These are phyloP conservation scores for Penicillium ochrochloron DNA, from an alignment of 495 filamentous ascomycete species.

Conservation along the genomic window DNA sequence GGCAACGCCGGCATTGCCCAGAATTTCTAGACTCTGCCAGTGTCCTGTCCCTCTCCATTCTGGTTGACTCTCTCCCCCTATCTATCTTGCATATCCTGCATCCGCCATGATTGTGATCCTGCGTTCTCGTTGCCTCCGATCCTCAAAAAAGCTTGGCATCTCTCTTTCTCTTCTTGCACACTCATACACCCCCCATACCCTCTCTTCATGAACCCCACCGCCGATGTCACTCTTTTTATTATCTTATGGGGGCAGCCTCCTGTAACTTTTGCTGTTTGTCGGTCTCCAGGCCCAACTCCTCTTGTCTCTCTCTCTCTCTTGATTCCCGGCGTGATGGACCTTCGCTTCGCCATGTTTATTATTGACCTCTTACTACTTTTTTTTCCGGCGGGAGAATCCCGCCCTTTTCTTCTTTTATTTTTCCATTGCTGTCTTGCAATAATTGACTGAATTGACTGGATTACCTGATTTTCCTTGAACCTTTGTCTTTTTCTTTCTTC, in stretches of 20 bases:
- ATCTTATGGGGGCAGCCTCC: slow-evolving; percentile 3
- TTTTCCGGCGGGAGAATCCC: not conserved
- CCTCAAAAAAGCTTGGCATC: slow-evolving; percentile 21
- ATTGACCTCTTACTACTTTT: slow-evolving; percentile 26
- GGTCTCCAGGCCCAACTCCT: slow-evolving; percentile 8
- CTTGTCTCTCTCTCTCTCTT: slow-evolving; percentile 21
- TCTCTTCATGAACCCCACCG: slow-evolving; percentile 18
- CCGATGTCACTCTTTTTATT: slow-evolving; percentile 32
- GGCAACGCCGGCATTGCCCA: slow-evolving; percentile 95
- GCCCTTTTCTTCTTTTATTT: no score
- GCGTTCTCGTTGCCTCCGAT: not conserved
- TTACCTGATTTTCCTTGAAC: not conserved
- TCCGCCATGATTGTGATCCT: slow-evolving; percentile 4
- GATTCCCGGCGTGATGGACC: slow-evolving; percentile 35
- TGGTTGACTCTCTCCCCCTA: not conserved
- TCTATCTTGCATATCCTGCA: not conserved
- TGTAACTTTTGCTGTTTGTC: slow-evolving; percentile 15
- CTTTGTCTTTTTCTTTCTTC: slow-evolving; percentile 8
- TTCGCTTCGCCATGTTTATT: slow-evolving; percentile 36
- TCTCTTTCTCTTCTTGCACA: slow-evolving; percentile 8
- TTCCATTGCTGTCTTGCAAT: slow-evolving; percentile 9
- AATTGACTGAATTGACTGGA: slow-evolving; percentile 10
- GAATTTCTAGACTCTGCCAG: slow-evolving; percentile 73
- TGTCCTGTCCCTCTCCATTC: not conserved
- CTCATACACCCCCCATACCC: slow-evolving; percentile 3